Evolutionary conservation across 441 rosid species (phyloP).

Genomic region (Pelargonium cotyledonis): DNA sequence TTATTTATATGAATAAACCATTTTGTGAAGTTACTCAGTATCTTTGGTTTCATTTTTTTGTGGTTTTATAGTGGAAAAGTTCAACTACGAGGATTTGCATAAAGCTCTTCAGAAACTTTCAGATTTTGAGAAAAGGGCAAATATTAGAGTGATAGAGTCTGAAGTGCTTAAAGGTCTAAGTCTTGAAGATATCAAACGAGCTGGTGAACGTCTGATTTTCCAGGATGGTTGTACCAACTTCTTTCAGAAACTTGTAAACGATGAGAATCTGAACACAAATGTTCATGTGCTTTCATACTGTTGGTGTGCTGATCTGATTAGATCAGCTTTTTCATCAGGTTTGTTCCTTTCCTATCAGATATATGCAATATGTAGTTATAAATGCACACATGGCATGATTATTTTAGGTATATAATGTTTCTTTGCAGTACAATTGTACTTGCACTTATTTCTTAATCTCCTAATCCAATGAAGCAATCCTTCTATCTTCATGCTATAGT

Average conservation of each 20-base stretch:
- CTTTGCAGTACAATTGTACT: background rate
- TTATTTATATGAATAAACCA: background rate
- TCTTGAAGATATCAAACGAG: conserved; percentile 77
- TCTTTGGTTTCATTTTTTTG: background rate
- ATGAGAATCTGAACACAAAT: conserved; percentile 43
- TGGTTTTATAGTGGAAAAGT: conserved; percentile 47
- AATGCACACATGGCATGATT: conserved; percentile 5
- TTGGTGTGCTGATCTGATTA: conserved; percentile 91
- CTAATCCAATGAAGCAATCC: background rate
- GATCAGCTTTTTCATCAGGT: conserved; percentile 70
- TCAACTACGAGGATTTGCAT: conserved; percentile 54
- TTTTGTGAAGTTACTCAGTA: conserved; percentile 3
- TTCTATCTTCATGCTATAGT: background rate
- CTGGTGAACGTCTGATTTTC: conserved; percentile 67
- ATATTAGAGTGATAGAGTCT: conserved; percentile 72
- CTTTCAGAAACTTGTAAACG: conserved; percentile 51
- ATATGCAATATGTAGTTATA: background rate
- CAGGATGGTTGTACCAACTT: conserved; percentile 72
- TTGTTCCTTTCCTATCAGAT: conserved; percentile 9
- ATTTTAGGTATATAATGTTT: background rate
- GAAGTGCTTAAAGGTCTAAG: conserved; percentile 74
- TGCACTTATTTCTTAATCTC: background rate
- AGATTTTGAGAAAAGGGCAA: conserved; percentile 66
- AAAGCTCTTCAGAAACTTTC: conserved; percentile 66
- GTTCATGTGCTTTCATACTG: conserved; percentile 77